Conservation (phyloP, 495 filamentous ascomycete species). For the Aspergillus hancockii region DNA sequence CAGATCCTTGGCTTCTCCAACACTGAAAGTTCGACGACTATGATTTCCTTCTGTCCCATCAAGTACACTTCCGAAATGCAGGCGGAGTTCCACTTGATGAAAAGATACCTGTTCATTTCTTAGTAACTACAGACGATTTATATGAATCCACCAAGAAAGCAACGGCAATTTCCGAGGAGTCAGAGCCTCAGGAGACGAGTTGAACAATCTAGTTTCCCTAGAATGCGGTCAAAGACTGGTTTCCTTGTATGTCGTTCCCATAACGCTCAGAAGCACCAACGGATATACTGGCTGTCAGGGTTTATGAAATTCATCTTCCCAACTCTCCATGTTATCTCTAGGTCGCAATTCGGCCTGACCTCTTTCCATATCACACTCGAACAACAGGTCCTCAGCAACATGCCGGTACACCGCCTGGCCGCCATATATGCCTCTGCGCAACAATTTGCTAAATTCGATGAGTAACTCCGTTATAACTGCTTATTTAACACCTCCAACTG, state of each 20-base stretch:
- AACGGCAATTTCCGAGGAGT: neutral
- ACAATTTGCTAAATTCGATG: conserved; percentile 33
- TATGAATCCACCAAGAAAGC: conserved; percentile 14
- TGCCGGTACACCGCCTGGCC: conserved; percentile 34
- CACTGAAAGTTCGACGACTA: conserved; percentile 39
- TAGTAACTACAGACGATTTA: conserved; percentile 27
- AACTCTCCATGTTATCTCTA: conserved; percentile 30
- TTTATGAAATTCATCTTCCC: conserved; percentile 36
- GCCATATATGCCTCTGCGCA: conserved; percentile 39
- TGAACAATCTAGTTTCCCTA: conserved; percentile 28
- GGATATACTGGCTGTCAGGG: neutral
- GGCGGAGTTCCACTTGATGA: conserved; percentile 35
- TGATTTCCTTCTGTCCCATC: conserved; percentile 32
- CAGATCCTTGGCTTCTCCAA: conserved; percentile 38
- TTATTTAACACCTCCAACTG: conserved; percentile 28
- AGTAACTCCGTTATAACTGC: conserved; percentile 30
- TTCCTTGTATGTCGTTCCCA: conserved; percentile 9
- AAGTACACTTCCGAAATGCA: conserved; percentile 38
- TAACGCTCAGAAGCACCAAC: neutral
- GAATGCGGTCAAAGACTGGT: conserved; percentile 32
- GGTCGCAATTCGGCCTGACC: conserved; percentile 2
- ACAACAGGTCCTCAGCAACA: conserved; percentile 16
- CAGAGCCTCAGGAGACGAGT: conserved; percentile 20
- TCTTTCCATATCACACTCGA: neutral
- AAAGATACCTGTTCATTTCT: conserved; percentile 35